Percentiles rank a stretch among this genome's conserved stretches.
Conservation (phyloP, 352 stramenopile genomes). For the Phytophthora macrochlamydospora region DNA sequence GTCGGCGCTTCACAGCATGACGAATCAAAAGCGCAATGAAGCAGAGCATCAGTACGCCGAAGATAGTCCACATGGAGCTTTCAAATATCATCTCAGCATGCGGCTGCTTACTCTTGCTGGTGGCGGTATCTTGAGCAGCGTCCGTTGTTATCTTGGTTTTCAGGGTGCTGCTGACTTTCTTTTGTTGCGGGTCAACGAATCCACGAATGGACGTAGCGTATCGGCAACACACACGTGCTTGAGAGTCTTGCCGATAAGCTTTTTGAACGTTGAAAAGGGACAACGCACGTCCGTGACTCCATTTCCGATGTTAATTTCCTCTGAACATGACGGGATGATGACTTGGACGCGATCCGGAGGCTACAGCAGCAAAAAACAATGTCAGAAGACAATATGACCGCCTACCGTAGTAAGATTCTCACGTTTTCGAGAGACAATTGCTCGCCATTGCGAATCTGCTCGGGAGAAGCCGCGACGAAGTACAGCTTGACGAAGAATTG, state of each 20-base stretch:
- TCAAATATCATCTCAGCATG: slow-evolving; percentile 20
- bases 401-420: slow-evolving; percentile 9
- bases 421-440: slow-evolving; percentile 64
- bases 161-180: slow-evolving; percentile 2
- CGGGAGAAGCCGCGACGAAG: slow-evolving; percentile 70
- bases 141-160: slow-evolving; percentile 7
- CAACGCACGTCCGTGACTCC: slow-evolving; percentile 59
- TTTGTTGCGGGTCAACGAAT: slow-evolving; percentile 39
- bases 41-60: slow-evolving; percentile 41
- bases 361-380: slow-evolving; percentile 28
- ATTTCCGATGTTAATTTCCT: slow-evolving; percentile 54
- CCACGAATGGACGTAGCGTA: slow-evolving; percentile 68
- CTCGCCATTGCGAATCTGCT: slow-evolving; percentile 73
- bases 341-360: slow-evolving; percentile 65
- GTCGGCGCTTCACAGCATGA: slow-evolving; percentile 24
- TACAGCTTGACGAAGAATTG: slow-evolving; percentile 72
- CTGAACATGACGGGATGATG: slow-evolving; percentile 70
- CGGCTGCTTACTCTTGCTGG: slow-evolving; percentile 4
- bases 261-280: slow-evolving; percentile 70
- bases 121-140: slow-evolving; percentile 7
- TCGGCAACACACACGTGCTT: slow-evolving; percentile 73
- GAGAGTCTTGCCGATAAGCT: slow-evolving; percentile 63
- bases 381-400: not conserved
- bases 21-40: slow-evolving; percentile 46
- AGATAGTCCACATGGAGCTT: slow-evolving; percentile 43